A percentile compares a stretch with the other conserved stretches of the same genome.
phyloP scores from a whole-genome alignment of 2,329 filamentous ascomycete genomes.

The Diplodia scrobiculata region DNA sequence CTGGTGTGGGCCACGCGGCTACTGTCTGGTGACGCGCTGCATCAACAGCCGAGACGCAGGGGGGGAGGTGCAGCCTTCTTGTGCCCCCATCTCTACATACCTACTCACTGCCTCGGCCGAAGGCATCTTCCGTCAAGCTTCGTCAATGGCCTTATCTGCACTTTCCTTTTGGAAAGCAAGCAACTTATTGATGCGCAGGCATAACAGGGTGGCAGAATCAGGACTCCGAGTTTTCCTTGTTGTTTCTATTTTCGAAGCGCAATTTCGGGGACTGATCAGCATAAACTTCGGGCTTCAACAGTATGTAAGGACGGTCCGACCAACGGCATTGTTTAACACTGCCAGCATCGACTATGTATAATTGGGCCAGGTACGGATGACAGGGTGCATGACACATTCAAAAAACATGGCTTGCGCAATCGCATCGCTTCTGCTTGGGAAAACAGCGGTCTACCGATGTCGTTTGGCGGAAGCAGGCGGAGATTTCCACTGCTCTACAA shows the following conservation, averaged over 20 bases:
- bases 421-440: conserved; percentile 20
- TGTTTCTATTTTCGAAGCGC: conserved; percentile 13
- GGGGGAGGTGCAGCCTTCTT: conserved; percentile 1
- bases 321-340: background rate
- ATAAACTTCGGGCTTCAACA: conserved; percentile 5
- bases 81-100: conserved; percentile 3
- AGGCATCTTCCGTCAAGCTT: conserved; percentile 20
- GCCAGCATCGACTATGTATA: background rate
- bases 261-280: conserved; percentile 22
- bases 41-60: conserved; percentile 21
- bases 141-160: background rate
- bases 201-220: background rate
- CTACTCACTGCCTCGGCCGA: conserved; percentile 16
- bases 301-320: background rate
- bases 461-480: background rate
- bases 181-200: background rate
- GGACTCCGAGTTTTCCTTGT: background rate
- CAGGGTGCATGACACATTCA: background rate
- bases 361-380: background rate
- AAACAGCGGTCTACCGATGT: background rate
- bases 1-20: background rate
- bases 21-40: conserved; percentile 17
- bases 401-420: background rate
- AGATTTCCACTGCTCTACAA: conserved; percentile 42
- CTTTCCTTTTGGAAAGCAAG: background rate